These are phyloP conservation scores for Actinomortierella ambigua DNA, from an alignment of 371 early-diverging fungal genomes.

Conservation along the genomic window DNA sequence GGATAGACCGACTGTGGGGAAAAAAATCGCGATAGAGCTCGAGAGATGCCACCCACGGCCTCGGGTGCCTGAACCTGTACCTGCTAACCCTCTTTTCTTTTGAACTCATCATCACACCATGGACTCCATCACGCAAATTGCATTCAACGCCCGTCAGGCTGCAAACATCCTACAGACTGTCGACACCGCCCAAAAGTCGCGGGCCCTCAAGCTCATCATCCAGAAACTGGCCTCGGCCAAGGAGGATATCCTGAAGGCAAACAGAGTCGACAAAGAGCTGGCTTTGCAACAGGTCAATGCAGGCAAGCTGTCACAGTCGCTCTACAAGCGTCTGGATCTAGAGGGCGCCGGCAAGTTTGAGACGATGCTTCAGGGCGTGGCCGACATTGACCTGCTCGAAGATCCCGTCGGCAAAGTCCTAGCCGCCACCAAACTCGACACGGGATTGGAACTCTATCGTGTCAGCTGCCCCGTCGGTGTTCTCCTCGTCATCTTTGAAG, in stretches of 20 bases:
- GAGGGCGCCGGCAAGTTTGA: conserved; percentile 84
- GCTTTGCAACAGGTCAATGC: conserved; percentile 68
- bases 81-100: neutral
- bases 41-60: too few relatives aligned
- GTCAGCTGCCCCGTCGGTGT: conserved; percentile 95
- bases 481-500: conserved; percentile 95
- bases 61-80: neutral
- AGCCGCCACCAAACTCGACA: conserved; percentile 79
- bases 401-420: conserved; percentile 90
- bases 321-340: conserved; percentile 92
- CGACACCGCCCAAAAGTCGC: conserved; percentile 75
- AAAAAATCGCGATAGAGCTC: too few relatives aligned
- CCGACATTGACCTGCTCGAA: conserved; percentile 82
- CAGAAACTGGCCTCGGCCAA: conserved; percentile 70
- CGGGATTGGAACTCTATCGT: conserved; percentile 85
- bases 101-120: conserved; percentile 1
- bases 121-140: conserved; percentile 60
- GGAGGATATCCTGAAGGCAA: conserved; percentile 79
- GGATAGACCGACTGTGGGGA: too few relatives aligned
- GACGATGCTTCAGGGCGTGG: conserved; percentile 86
- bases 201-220: conserved; percentile 77
- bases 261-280: conserved; percentile 82
- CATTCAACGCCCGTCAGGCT: conserved; percentile 78
- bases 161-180: conserved; percentile 83
- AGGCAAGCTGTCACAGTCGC: conserved; percentile 76